Percentiles rank a stretch among this genome's conserved stretches.
Conservation (phyloP, 352 stramenopile species). For the Globisporangium cederbergense region DNA sequence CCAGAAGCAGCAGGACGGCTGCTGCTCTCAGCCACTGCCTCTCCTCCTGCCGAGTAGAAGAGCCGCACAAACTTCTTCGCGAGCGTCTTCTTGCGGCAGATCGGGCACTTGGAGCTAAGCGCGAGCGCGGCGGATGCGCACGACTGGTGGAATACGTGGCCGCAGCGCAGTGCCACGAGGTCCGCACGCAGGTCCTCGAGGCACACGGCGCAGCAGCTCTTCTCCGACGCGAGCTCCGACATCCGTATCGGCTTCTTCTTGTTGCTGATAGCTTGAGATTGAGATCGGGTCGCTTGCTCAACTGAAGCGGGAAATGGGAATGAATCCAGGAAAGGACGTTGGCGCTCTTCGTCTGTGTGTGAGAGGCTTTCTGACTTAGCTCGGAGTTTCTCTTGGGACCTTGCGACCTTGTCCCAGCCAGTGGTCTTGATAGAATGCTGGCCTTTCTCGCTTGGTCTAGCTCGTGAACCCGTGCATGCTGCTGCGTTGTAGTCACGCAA, state of each 20-base stretch:
- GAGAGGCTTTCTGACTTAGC: conserved; percentile 1
- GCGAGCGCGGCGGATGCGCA: conserved; percentile 27
- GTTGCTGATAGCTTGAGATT: too few species aligned
- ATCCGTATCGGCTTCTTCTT: background rate
- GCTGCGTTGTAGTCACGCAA: background rate
- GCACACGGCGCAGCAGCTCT: conserved; percentile 32
- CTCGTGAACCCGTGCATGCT: background rate
- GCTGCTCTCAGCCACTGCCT: background rate
- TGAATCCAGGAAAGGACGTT: conserved; percentile 4
- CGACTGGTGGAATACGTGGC: conserved; percentile 40
- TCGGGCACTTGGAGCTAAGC: conserved; percentile 23
- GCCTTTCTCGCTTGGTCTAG: background rate
- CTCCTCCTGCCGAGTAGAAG: conserved; percentile 23
- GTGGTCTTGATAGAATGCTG: background rate
- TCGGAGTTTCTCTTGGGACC: background rate
- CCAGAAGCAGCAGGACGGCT: background rate
- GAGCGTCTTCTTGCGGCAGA: conserved; percentile 30
- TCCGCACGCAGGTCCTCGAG: conserved; percentile 31
- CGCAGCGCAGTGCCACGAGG: conserved; percentile 30
- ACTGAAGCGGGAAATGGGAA: too few species aligned
- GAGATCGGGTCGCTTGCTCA: too few species aligned
- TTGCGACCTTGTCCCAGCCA: background rate
- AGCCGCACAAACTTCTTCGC: conserved; percentile 20
- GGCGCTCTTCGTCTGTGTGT: background rate
- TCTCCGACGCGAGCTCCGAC: background rate